phyloP scores from a whole-genome alignment of 2,329 filamentous ascomycete species.

The Phaeomoniella chlamydospora region DNA sequence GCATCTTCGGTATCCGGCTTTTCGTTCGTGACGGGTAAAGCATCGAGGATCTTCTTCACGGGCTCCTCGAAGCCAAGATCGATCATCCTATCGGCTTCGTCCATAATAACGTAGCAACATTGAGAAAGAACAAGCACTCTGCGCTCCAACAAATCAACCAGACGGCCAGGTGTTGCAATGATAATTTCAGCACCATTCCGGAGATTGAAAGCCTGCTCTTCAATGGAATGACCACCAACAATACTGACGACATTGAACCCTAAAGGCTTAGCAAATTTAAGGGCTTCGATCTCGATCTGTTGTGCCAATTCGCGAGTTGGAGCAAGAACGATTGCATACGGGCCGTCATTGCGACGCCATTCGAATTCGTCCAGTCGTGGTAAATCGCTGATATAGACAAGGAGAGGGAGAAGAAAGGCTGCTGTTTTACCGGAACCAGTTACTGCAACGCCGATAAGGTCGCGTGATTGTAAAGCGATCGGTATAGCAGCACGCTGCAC shows the following conservation, averaged over 20 bases:
- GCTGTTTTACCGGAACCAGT: conserved; percentile 98
- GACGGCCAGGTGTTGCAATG: conserved; percentile 92
- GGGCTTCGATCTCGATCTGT: conserved; percentile 89
- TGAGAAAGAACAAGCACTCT: conserved; percentile 84
- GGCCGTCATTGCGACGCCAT: conserved; percentile 79
- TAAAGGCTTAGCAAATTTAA: conserved; percentile 78
- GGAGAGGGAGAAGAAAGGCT: conserved; percentile 77
- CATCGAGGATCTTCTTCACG: conserved; percentile 93
- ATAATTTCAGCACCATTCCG: conserved; percentile 93
- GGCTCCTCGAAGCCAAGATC: conserved; percentile 96
- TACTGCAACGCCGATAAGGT: conserved; percentile 95
- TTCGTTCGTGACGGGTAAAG: conserved; percentile 80
- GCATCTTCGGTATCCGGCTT: conserved; percentile 91
- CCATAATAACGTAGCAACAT: conserved; percentile 98
- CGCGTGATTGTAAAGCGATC: conserved; percentile 79
- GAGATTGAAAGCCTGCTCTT: conserved; percentile 82
- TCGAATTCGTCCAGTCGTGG: conserved; percentile 72
- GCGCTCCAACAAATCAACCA: conserved; percentile 92
- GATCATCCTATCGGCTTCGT: conserved; percentile 98
- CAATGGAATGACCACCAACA: conserved; percentile 90
- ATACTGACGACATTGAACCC: conserved; percentile 94
- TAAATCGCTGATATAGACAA: conserved; percentile 88
- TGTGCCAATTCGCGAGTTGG: conserved; percentile 95
- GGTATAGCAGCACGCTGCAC: conserved; percentile 93
- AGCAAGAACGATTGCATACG: conserved; percentile 92